phyloP scores from a whole-genome alignment of 148 eudicot species.

The Camellia granthamiana region DNA sequence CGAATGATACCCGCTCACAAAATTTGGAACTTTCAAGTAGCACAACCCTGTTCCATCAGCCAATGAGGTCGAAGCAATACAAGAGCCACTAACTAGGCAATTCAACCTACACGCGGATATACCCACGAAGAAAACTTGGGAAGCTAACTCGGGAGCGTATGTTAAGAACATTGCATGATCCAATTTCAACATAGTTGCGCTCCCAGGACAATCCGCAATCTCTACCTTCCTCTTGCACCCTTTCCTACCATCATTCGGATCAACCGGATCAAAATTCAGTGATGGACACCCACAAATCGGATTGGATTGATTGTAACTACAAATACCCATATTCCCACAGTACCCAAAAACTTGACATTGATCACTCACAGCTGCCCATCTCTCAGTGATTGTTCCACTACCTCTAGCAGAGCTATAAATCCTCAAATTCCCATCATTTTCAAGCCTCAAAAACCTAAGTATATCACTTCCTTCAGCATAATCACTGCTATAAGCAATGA shows the following conservation, averaged over 20 bases:
- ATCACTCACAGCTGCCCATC: slow-evolving; percentile 78
- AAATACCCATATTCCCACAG: slow-evolving; percentile 86
- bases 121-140: slow-evolving; percentile 36
- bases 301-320: slow-evolving; percentile 71
- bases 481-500: slow-evolving; percentile 63
- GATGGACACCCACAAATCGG: slow-evolving; percentile 85
- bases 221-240: slow-evolving; percentile 76
- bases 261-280: slow-evolving; percentile 55
- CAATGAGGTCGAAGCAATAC: too few relatives aligned
- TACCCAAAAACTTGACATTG: slow-evolving; percentile 82
- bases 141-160: slow-evolving; percentile 51
- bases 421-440: slow-evolving; percentile 77
- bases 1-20: too few relatives aligned
- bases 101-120: slow-evolving; percentile 50
- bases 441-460: slow-evolving; percentile 58
- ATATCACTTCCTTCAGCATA: slow-evolving; percentile 48
- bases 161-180: slow-evolving; percentile 62
- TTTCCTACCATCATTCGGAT: slow-evolving; percentile 45
- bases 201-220: slow-evolving; percentile 48
- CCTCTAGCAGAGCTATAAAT: slow-evolving; percentile 53
- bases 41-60: too few relatives aligned
- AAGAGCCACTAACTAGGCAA: slow-evolving; percentile 53
- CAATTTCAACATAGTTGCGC: slow-evolving; percentile 46
- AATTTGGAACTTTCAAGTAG: too few relatives aligned
- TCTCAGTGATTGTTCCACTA: slow-evolving; percentile 23